Percentiles rank a stretch among this genome's conserved stretches.
Evolutionary conservation across 2,329 filamentous ascomycete species (phyloP).

Genomic region (Immersiporthe knoxdaviesiana): DNA sequence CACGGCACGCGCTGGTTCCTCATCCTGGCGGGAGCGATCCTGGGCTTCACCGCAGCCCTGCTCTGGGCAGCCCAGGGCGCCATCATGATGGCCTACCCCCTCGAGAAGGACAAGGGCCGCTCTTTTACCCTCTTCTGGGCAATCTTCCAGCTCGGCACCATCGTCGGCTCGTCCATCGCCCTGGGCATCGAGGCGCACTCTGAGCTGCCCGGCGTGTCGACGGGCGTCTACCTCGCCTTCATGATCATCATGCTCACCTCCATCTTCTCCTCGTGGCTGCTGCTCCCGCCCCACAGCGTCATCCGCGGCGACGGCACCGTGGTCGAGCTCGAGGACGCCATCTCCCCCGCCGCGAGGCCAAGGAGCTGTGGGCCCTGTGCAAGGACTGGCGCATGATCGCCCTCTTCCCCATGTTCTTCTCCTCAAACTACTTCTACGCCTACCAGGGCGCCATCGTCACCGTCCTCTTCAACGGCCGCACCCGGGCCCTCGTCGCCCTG

Average conservation of each 20-base stretch:
- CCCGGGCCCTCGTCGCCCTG: conserved; percentile 71
- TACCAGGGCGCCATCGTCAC: conserved; percentile 78
- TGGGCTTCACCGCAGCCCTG: conserved; percentile 30
- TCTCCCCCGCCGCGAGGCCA: conserved; percentile 30
- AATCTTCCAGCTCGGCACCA: conserved; percentile 34
- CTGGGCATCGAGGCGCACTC: conserved; percentile 33
- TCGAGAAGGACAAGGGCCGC: conserved; percentile 32
- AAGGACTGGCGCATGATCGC: conserved; percentile 55
- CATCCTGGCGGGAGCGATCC: conserved; percentile 31
- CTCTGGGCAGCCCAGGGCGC: conserved; percentile 32
- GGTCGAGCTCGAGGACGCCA: conserved; percentile 30
- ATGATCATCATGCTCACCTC: conserved; percentile 34
- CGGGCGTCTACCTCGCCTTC: conserved; percentile 35
- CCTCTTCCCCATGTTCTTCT: conserved; percentile 81
- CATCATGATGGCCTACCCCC: conserved; percentile 31
- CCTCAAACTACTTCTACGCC: conserved; percentile 82
- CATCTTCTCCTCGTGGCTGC: conserved; percentile 29
- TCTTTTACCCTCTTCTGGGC: conserved; percentile 34
- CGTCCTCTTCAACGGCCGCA: conserved; percentile 73
- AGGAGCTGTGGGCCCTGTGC: conserved; percentile 25
- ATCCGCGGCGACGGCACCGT: conserved; percentile 32
- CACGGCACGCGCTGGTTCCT: conserved; percentile 32
- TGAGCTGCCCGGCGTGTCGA: conserved; percentile 32
- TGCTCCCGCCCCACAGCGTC: conserved; percentile 31
- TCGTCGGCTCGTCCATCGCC: conserved; percentile 35